Base-by-base conservation (phyloP, 495 filamentous ascomycete genomes). In the Aspergillus sclerotioniger region DNA sequence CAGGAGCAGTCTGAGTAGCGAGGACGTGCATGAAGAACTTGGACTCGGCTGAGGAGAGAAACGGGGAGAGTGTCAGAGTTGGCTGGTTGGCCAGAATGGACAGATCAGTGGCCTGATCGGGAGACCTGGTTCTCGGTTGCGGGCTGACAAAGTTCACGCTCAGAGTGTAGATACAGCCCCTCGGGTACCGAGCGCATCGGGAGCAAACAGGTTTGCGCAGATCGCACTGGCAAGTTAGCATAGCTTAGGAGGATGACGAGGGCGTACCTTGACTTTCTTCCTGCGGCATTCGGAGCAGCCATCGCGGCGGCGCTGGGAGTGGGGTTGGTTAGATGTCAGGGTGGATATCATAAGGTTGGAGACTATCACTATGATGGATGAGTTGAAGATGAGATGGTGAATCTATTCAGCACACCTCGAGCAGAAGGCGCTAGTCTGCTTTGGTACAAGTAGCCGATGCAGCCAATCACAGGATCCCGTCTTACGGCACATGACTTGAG, bases 231-330 rank as follows among this genome's bases (percentile, higher is more conserved):
- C 20, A 32, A 28, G 16, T 13, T 8, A 35, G 25, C 6, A 31
- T 25, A 31, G 3, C 15, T 39, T 2, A 5, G 17, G 21, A 1
- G 19, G 3, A 12, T 31, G 6, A 16, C 10, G 41, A 29, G 8
- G 20, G 39, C 9, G 49, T 67, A 67, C 70, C 37, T 69, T 71
- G 29, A 73, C 62, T 59, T 73, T 73, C 29, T 72, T 73, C 25
- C 71, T 59, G 3, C 67, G 61, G 51, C 71, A 73, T 41, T 73
- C 69, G 8, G 64, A 65, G 47, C 71, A 73, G 49, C 71, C 71
- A 57, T 73, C 69, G 28, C 67, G 61, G 32, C 69, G 65, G 46
- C 71, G 56, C 15, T 60, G 56, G 20, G 50, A n/a, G 33, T 50
- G 47, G 47, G 16, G 8, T 31, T 15, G 45, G 25, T 17, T 16